Percentiles rank a stretch among this genome's conserved stretches.
Evolutionary conservation across 2,329 filamentous ascomycete species (phyloP).

Genomic region (Furcasterigmium sp.): DNA sequence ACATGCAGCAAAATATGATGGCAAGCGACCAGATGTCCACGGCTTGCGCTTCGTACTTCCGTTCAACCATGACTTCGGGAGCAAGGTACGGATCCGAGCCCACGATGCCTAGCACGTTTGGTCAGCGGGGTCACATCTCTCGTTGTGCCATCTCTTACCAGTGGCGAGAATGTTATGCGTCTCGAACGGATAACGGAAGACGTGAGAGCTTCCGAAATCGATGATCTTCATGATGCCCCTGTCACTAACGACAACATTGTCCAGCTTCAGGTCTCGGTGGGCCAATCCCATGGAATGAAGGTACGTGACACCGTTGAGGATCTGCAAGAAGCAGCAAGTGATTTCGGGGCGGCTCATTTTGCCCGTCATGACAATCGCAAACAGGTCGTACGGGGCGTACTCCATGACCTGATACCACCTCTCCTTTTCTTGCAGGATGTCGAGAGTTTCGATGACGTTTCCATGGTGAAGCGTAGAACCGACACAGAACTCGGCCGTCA

Average conservation of each 20-base stretch:
- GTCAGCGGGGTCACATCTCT: conserved; percentile 2
- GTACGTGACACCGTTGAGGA: conserved; percentile 90
- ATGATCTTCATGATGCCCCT: conserved; percentile 99
- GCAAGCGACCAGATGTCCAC: conserved; percentile 97
- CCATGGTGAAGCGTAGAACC: conserved; percentile 95
- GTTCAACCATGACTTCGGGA: conserved; percentile 91
- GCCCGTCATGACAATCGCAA: conserved; percentile 98
- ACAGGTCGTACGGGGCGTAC: conserved; percentile 91
- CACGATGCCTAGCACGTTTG: conserved; percentile 54
- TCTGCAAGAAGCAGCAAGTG: conserved; percentile 87
- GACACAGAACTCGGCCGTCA: conserved; percentile 97
- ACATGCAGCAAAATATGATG: conserved; percentile 99
- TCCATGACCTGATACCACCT: conserved; percentile 99
- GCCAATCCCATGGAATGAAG: conserved; percentile 92
- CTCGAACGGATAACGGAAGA: conserved; percentile 97
- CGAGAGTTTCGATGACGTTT: conserved; percentile 96
- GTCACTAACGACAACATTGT: conserved; percentile 96
- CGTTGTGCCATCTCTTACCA: too few relatives aligned
- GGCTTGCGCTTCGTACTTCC: conserved; percentile 88
- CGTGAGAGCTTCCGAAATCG: conserved; percentile 94
- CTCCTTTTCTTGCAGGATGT: conserved; percentile 89
- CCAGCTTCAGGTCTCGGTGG: conserved; percentile 90
- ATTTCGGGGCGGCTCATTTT: conserved; percentile 93
- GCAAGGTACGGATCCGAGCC: conserved; percentile 92
- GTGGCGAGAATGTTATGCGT: conserved; percentile 75